phyloP scores from a whole-genome alignment of 2,329 filamentous ascomycete species.

The Aspergillus fischeri region DNA sequence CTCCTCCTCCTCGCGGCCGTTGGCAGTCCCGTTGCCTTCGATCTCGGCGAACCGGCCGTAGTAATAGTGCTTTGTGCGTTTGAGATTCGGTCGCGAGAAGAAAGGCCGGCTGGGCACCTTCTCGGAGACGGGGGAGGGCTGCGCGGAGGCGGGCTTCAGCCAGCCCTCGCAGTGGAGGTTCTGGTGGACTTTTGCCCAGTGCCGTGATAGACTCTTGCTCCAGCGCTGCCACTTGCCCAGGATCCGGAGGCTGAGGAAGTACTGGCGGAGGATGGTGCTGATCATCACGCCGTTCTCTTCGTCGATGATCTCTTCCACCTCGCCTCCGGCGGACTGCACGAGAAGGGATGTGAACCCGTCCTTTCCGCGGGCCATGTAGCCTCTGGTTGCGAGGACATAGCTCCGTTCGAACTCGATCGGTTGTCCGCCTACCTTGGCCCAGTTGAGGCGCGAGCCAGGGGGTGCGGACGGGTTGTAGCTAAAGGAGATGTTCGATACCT shows the following conservation, averaged over 20 bases:
- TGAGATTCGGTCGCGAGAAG: conserved; percentile 15
- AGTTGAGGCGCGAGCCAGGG: conserved; percentile 59
- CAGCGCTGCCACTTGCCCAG: conserved; percentile 75
- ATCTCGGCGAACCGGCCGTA: conserved; percentile 29
- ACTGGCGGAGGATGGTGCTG: conserved; percentile 80
- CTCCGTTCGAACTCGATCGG: conserved; percentile 59
- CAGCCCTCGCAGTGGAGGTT: conserved; percentile 54
- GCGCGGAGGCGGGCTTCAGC: conserved; percentile 40
- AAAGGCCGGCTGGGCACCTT: conserved; percentile 17
- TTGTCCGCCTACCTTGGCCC: conserved; percentile 57
- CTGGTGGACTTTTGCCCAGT: conserved; percentile 65
- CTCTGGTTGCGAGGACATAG: conserved; percentile 74
- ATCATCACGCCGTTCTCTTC: conserved; percentile 87
- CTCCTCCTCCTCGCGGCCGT: conserved; percentile 41
- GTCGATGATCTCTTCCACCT: conserved; percentile 71
- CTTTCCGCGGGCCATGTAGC: conserved; percentile 86
- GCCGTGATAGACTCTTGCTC: conserved; percentile 56
- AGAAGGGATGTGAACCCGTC: conserved; percentile 77
- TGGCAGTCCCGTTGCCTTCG: conserved; percentile 33
- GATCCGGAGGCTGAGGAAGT: conserved; percentile 82
- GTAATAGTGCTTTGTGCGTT: conserved; percentile 24
- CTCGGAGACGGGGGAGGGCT: conserved; percentile 24
- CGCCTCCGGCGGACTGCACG: conserved; percentile 70
- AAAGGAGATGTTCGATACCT: conserved; percentile 79
- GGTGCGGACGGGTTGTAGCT: conserved; percentile 63